These are phyloP conservation scores for Candida ulmi DNA, from an alignment of 805 yeast genomes.

Conservation along the genomic window DNA sequence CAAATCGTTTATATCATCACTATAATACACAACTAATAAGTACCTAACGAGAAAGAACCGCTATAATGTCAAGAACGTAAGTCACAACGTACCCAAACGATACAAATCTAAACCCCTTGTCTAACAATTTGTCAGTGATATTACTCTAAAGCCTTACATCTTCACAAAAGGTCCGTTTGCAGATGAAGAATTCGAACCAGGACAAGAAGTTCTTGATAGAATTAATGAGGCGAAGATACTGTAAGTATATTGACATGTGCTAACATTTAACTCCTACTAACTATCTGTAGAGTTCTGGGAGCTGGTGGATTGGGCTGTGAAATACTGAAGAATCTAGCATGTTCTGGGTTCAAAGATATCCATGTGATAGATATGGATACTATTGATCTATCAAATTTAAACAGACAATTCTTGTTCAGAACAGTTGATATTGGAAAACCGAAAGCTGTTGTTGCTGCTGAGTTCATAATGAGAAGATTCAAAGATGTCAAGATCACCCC, in stretches of 20 bases:
- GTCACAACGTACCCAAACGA: not conserved
- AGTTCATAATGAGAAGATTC: constrained; percentile 45
- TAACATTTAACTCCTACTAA: no score
- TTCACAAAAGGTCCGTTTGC: constrained; percentile 28
- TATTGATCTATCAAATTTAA: constrained; percentile 83
- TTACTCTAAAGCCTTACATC: constrained; percentile 17
- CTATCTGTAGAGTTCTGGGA: constrained; percentile 72
- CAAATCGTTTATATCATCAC: no score
- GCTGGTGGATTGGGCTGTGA: constrained; percentile 98
- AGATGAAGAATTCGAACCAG: constrained; percentile 31
- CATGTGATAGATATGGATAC: constrained; percentile 91
- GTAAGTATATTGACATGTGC: no score
- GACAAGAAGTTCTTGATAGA: constrained; percentile 19
- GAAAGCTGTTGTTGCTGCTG: constrained; percentile 74
- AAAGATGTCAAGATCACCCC: constrained; percentile 46
- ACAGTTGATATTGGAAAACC: constrained; percentile 78
- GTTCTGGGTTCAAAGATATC: constrained; percentile 70
- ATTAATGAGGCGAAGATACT: constrained; percentile 25
- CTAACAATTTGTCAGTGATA: constrained; percentile 11
- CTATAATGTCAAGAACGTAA: constrained; percentile 9
- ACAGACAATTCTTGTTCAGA: constrained; percentile 84
- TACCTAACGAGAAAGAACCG: no score
- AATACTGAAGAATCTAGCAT: constrained; percentile 67
- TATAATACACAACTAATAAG: no score
- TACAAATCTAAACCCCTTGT: no score